These are phyloP conservation scores for Penicillium herquei DNA, from an alignment of 495 filamentous ascomycete species.

Conservation along the genomic window DNA sequence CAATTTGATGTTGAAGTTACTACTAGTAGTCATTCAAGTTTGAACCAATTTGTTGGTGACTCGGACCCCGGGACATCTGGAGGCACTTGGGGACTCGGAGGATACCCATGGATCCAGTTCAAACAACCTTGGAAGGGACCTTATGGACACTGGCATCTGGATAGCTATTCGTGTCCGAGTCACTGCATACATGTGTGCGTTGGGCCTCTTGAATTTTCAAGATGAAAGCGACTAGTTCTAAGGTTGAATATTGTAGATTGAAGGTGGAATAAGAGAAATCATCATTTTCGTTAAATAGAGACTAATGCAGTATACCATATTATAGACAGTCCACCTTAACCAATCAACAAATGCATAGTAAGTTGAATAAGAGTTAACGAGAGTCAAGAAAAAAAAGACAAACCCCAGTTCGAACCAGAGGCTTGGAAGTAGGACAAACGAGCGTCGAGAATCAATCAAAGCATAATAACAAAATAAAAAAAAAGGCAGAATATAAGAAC, in stretches of 20 bases:
- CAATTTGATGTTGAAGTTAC: neutral
- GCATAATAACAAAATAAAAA: conserved; percentile 9
- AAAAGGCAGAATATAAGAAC: conserved; percentile 11
- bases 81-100: neutral
- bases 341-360: neutral
- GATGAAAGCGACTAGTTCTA: no score
- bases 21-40: neutral
- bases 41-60: neutral
- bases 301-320: conserved; percentile 1
- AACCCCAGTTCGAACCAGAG: neutral
- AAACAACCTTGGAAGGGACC: no score
- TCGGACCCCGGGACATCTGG: neutral
- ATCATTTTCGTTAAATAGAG: conserved; percentile 13
- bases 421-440: neutral
- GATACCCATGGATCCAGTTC: neutral
- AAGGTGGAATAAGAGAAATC: neutral
- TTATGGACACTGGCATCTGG: no score
- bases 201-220: no score
- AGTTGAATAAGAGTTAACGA: conserved; percentile 11
- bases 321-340: conserved; percentile 15
- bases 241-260: neutral
- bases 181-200: no score
- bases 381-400: conserved; percentile 14
- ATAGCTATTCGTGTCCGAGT: no score
- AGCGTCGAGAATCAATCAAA: neutral